Evolutionary conservation across 257 asterid genomes (phyloP), one percentile per base, ranked within the genome.

Genomic region (Rauvolfia tetraphylla): DNA sequence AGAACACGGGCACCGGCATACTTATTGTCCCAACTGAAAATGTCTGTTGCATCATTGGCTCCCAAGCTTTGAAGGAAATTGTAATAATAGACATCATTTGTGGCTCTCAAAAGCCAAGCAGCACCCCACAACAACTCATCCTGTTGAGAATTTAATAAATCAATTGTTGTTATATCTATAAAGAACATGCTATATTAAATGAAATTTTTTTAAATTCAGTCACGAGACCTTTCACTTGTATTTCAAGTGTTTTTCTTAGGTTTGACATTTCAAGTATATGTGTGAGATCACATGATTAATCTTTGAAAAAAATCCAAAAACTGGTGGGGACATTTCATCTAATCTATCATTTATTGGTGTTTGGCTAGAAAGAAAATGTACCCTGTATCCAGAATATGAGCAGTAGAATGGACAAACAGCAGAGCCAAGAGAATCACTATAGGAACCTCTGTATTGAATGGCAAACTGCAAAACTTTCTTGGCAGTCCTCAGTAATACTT

Each of bases 111-210:
- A 20, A 93, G 89, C 98, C 97, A 93, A 3, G 97, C 81, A 12
- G 94, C 97, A 42, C 95, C 97, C 98, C 98, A 92, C 9, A 90
- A 77, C 79, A 93, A 80, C 74, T 93, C 98, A 76, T 93, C 98
- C 96, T 91, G 73, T 49, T 46, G 51, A 48, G 18, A 46, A 15
- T 42, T 31, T 22, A 49, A n/a, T 44, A 23, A n/a, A 20, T 49
- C 51, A 11, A n/a, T 22, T 42, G 20, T 14, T 51, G 27, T 14
- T 56, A 56, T 23, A 22, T n/a, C 7, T 20, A 54, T 41, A 6
- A 1, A 41, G 5, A 41, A 41, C 5, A 41, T 0, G 44, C 2
- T n/a, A n/a, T n/a, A n/a, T n/a, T n/a, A n/a, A n/a, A n/a, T n/a
- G n/a, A n/a, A n/a, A n/a, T n/a, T n/a, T n/a, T n/a, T n/a, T n/a